Evolutionary conservation across 2,329 filamentous ascomycete species (phyloP), one percentile per base, ranked within the genome.

Genomic region (Paradendryphiella salina): DNA sequence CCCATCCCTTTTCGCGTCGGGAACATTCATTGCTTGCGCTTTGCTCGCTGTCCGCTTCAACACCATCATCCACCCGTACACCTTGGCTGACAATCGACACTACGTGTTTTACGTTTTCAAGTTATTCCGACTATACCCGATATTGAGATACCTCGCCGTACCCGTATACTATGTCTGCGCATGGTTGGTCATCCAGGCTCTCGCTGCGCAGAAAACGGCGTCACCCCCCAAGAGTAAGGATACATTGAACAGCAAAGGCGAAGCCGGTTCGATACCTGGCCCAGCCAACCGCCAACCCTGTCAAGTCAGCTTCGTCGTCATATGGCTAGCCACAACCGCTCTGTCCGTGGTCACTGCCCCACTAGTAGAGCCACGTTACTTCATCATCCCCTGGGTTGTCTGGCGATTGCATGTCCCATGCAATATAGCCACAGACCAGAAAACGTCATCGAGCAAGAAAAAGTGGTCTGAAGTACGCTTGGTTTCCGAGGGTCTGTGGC

Each of bases 31-130:
- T 1, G 31, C 45, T 2, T 45, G 46, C 13, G 81, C 81, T 59
- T 63, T 79, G 14, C 63, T 70, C 5, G 73, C 80, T 2, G 85
- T 96, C 18, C 82, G 84, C 56, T 87, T 83, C 79, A 97, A 96
- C 79, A 99, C 94, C 28, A 87, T 96, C 56, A 83, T 97, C 35
- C 94, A 99, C 67, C 93, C 94, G 0, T 99, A 97, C 70, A 96
- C 92, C 0, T 82, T 97, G 0, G 94, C 94, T 28, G 94, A 99
- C 73, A 99, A 99, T 73, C 82, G 94, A 2, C 94, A 99, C 72
- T 99, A 96, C 76, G 87, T 96, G 71, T 99, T 99, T 73, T 99
- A 99, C 75, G 79, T 96, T 53, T 99, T 99, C 78, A 86, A 91
- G 1, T 86, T 88, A 5, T 86, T 97, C 31, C 82, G 88, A 2